Conservation (phyloP, 352 stramenopile species). For the Elongisporangium prolatum region DNA sequence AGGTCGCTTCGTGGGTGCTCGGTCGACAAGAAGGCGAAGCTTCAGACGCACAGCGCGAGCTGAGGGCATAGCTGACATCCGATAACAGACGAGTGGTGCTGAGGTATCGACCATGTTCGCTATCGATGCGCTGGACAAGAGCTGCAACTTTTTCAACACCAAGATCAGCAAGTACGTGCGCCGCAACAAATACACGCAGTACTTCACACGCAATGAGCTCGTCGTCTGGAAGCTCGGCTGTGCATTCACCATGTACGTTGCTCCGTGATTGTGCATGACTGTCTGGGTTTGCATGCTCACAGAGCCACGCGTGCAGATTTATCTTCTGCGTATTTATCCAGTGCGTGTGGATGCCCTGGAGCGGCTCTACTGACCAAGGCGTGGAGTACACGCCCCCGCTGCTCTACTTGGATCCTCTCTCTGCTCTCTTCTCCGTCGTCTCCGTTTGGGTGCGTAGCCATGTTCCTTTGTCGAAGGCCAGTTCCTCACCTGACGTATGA, state of each 20-base stretch:
- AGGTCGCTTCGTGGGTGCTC: no score
- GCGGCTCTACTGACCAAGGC: constrained; percentile 35
- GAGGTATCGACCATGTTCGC: constrained; percentile 6
- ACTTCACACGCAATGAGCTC: constrained; percentile 45
- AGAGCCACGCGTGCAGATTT: constrained; percentile 23
- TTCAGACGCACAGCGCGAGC: no score
- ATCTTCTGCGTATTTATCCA: constrained; percentile 47
- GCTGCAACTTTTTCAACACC: constrained; percentile 65
- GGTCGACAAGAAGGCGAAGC: no score
- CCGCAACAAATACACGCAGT: constrained; percentile 31
- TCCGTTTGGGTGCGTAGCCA: constrained; percentile 48
- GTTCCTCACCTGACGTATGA: background rate
- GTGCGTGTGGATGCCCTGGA: constrained; percentile 40
- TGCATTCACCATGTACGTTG: constrained; percentile 41
- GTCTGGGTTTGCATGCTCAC: background rate
- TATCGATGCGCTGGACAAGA: constrained; percentile 42
- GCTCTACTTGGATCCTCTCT: constrained; percentile 35
- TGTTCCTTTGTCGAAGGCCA: background rate
- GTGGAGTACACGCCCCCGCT: constrained; percentile 48
- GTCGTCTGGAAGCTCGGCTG: constrained; percentile 61
- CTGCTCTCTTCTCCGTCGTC: constrained; percentile 43
- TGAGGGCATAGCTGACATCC: no score
- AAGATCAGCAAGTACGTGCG: constrained; percentile 56
- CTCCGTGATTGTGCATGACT: background rate
- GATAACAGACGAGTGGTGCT: no score